Percentiles rank a stretch among this genome's conserved stretches.
These are phyloP conservation scores for Neospermospora avenae DNA, from an alignment of 2,329 filamentous ascomycete species.

Conservation along the genomic window DNA sequence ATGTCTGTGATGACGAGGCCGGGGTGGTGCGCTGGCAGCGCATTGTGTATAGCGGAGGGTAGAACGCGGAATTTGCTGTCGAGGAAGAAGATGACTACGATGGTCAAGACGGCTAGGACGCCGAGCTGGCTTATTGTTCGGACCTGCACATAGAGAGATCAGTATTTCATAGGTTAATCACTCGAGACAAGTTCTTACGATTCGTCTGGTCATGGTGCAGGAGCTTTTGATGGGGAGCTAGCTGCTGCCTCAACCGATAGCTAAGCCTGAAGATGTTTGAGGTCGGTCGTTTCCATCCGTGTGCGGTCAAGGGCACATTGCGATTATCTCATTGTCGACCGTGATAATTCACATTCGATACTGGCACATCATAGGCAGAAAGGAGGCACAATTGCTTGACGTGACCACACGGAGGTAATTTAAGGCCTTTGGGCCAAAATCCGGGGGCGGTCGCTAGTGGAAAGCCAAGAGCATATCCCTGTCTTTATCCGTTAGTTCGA, in stretches of 20 bases:
- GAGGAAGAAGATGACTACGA: conserved; percentile 61
- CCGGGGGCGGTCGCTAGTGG: conserved; percentile 17
- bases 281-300: conserved; percentile 19
- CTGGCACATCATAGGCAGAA: not conserved
- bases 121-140: conserved; percentile 38
- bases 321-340: conserved; percentile 1
- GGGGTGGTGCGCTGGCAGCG: conserved; percentile 64
- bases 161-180: conserved; percentile 6
- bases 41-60: conserved; percentile 64
- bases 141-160: conserved; percentile 37
- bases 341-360: not conserved
- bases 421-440: conserved; percentile 15
- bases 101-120: conserved; percentile 41
- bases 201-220: conserved; percentile 34
- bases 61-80: conserved; percentile 68
- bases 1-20: conserved; percentile 70
- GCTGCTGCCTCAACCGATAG: conserved; percentile 9
- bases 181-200: conserved; percentile 23
- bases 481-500: not conserved
- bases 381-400: not conserved
- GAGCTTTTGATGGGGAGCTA: conserved; percentile 10
- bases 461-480: conserved; percentile 14
- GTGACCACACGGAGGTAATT: conserved; percentile 19
- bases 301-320: conserved; percentile 15
- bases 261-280: not conserved